A percentile compares a stretch with the other conserved stretches of the same genome.
Conservation (phyloP, 2,329 filamentous ascomycete genomes). For the Alternaria viburni region DNA sequence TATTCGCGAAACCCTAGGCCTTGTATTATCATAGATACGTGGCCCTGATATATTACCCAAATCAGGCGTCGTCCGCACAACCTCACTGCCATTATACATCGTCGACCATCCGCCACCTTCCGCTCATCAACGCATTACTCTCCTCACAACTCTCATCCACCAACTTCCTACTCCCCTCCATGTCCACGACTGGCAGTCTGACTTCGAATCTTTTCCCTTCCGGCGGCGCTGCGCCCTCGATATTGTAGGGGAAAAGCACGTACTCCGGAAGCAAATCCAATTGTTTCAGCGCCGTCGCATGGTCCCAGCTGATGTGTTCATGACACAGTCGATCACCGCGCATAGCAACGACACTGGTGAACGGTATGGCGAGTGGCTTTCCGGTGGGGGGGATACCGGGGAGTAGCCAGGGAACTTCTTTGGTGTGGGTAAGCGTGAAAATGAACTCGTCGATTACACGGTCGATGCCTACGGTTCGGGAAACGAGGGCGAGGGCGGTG, state of each 20-base stretch:
- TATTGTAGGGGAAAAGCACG: constrained; percentile 61
- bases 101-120: constrained; percentile 36
- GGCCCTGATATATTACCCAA: neutral
- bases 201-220: constrained; percentile 62
- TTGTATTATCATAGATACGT: neutral
- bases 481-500: constrained; percentile 71
- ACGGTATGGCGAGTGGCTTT: constrained; percentile 61
- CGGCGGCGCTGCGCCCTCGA: constrained; percentile 39
- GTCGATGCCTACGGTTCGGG: constrained; percentile 74
- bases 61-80: neutral
- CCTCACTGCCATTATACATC: constrained; percentile 19
- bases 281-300: constrained; percentile 67
- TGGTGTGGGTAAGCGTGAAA: constrained; percentile 44
- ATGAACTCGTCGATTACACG: constrained; percentile 59
- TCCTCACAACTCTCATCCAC: constrained; percentile 56
- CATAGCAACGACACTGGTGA: constrained; percentile 70
- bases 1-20: neutral
- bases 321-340: constrained; percentile 72
- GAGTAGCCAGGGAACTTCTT: constrained; percentile 43
- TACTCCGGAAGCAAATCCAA: constrained; percentile 69
- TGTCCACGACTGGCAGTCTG: constrained; percentile 65
- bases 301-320: constrained; percentile 76
- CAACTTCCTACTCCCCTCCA: constrained; percentile 61
- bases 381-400: constrained; percentile 44
- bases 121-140: constrained; percentile 64